phyloP scores from a whole-genome alignment of 2,329 filamentous ascomycete species.

The Diaporthe sp. region DNA sequence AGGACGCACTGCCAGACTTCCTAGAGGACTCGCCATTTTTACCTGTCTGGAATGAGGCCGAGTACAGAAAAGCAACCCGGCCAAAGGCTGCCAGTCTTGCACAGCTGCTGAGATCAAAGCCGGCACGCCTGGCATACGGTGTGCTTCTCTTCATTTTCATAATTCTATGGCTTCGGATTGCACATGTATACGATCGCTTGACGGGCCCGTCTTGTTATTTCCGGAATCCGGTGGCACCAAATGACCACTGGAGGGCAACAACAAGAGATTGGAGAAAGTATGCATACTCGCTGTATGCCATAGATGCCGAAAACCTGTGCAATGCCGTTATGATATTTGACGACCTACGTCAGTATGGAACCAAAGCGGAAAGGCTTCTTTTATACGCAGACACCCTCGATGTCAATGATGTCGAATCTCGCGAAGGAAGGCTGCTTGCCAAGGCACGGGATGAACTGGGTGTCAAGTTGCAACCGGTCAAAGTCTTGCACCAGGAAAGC shows the following conservation, averaged over 20 bases:
- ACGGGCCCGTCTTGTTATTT: constrained; percentile 33
- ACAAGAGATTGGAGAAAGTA: constrained; percentile 12
- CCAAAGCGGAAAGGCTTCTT: constrained; percentile 14
- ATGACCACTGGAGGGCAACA: constrained; percentile 9
- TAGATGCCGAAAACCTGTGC: constrained; percentile 19
- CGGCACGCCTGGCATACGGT: constrained; percentile 15
- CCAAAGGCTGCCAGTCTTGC: constrained; percentile 3
- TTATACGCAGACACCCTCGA: constrained; percentile 25
- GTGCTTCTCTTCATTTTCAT: not conserved
- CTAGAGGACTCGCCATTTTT: constrained; percentile 31
- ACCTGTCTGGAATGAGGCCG: constrained; percentile 21
- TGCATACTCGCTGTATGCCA: constrained; percentile 33
- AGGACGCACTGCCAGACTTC: constrained; percentile 31
- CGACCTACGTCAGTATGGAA: constrained; percentile 20
- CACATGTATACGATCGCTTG: constrained; percentile 17
- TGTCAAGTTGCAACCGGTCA: constrained; percentile 31
- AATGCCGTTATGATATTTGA: constrained; percentile 33
- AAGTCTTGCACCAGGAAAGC: constrained; percentile 28
- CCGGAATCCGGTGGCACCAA: constrained; percentile 16
- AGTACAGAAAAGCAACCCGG: not conserved
- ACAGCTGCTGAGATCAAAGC: constrained; percentile 32
- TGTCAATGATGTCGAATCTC: not conserved
- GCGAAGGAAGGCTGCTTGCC: constrained; percentile 25
- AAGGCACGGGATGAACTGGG: constrained; percentile 30
- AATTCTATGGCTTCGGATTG: not conserved